These are phyloP conservation scores for Chrysosporium keratinophilum DNA, from an alignment of 2,329 filamentous ascomycete genomes.

Conservation along the genomic window DNA sequence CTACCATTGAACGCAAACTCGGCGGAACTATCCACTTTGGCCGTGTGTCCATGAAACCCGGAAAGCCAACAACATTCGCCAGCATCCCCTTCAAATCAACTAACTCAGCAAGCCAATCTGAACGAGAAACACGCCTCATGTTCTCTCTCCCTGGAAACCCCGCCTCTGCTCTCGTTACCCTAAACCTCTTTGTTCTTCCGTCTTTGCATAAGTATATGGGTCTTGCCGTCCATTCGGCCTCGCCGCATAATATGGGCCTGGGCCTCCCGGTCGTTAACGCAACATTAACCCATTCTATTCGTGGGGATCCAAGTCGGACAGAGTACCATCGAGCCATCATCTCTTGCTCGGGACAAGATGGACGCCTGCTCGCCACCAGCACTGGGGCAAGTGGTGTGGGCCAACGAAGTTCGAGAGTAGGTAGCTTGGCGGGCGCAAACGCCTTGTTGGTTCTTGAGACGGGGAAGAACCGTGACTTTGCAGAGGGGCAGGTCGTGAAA, in stretches of 20 bases:
- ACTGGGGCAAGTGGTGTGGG: slow-evolving; percentile 54
- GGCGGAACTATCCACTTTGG: slow-evolving; percentile 94
- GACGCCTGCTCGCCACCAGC: slow-evolving; percentile 60
- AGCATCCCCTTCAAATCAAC: slow-evolving; percentile 58
- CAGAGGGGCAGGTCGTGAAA: slow-evolving; percentile 60
- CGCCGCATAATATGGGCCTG: slow-evolving; percentile 20
- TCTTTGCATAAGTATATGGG: slow-evolving; percentile 69
- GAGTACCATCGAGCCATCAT: slow-evolving; percentile 89
- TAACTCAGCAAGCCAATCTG: slow-evolving; percentile 33
- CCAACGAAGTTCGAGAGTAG: slow-evolving; percentile 81
- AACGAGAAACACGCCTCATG: slow-evolving; percentile 56
- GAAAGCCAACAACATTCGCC: slow-evolving; percentile 94
- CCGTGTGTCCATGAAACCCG: slow-evolving; percentile 93
- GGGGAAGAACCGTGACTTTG: slow-evolving; percentile 43
- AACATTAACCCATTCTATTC: slow-evolving; percentile 59
- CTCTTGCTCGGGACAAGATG: slow-evolving; percentile 50
- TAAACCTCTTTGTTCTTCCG: slow-evolving; percentile 87
- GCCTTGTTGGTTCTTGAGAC: slow-evolving; percentile 57
- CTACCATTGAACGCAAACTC: slow-evolving; percentile 80
- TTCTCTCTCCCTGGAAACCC: slow-evolving; percentile 93
- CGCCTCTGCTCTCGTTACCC: slow-evolving; percentile 82
- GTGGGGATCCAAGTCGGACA: slow-evolving; percentile 60
- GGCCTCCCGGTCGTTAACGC: slow-evolving; percentile 67
- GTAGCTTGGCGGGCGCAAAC: slow-evolving; percentile 82
- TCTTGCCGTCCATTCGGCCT: slow-evolving; percentile 30